Evolutionary conservation across 169 alveolate genomes (phyloP).

Genomic region (Cryptosporidium xiaoi): DNA sequence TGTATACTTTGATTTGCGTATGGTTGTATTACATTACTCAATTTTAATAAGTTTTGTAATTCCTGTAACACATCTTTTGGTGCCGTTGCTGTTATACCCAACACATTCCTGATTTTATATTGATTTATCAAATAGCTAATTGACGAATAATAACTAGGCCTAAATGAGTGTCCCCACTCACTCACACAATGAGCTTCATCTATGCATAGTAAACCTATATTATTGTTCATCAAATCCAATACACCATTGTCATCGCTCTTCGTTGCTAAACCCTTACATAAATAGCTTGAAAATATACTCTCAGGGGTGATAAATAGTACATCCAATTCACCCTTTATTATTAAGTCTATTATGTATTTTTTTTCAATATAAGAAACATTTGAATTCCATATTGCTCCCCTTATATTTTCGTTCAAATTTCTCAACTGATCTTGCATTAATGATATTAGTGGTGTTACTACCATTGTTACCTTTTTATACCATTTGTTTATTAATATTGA

Average conservation of each 20-base stretch:
- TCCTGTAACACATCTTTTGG: constrained; percentile 81
- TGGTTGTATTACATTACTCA: constrained; percentile 53
- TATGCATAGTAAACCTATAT: constrained; percentile 83
- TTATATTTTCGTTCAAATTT: constrained; percentile 83
- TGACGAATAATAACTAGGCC: constrained; percentile 85
- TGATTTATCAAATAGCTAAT: constrained; percentile 80
- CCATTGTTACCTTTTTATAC: constrained; percentile 78
- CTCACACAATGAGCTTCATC: constrained; percentile 93
- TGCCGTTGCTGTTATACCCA: constrained; percentile 93
- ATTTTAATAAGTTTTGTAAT: constrained; percentile 65
- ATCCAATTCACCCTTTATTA: constrained; percentile 82
- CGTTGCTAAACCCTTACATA: constrained; percentile 76
- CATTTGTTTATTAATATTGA: constrained; percentile 73
- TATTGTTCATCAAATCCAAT: constrained; percentile 62
- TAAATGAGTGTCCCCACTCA: constrained; percentile 91
- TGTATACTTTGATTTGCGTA: constrained; percentile 32
- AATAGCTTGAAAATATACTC: constrained; percentile 74
- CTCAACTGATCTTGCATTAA: constrained; percentile 88
- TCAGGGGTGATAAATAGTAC: constrained; percentile 89
- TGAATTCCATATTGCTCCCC: constrained; percentile 87
- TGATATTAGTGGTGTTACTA: constrained; percentile 89
- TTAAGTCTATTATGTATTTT: constrained; percentile 77
- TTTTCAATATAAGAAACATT: constrained; percentile 79
- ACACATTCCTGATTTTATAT: constrained; percentile 78
- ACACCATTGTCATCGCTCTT: constrained; percentile 53